phyloP scores from a whole-genome alignment of 2,329 filamentous ascomycete genomes.

The Alternaria conjuncta region DNA sequence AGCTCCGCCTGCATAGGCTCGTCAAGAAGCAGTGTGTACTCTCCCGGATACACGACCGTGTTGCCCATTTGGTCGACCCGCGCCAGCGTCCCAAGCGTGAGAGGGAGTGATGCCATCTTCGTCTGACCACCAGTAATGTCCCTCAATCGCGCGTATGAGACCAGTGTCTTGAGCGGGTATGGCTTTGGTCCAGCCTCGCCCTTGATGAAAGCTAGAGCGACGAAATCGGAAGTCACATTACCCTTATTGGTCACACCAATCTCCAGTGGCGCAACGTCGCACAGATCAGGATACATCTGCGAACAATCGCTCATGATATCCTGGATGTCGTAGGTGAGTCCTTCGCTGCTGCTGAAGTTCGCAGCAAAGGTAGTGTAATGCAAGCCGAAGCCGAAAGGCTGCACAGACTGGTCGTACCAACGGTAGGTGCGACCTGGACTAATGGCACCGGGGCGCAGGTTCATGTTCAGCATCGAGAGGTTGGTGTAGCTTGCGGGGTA shows the following conservation, averaged over 20 bases:
- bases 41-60: slow-evolving; percentile 61
- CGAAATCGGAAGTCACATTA: slow-evolving; percentile 58
- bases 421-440: slow-evolving; percentile 64
- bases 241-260: slow-evolving; percentile 59
- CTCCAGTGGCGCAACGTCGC: slow-evolving; percentile 47
- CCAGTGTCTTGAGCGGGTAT: slow-evolving; percentile 61
- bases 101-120: slow-evolving; percentile 44
- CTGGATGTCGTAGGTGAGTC: slow-evolving; percentile 40
- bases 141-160: slow-evolving; percentile 57
- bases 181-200: slow-evolving; percentile 58
- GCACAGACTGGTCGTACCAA: slow-evolving; percentile 62
- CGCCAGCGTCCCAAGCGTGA: slow-evolving; percentile 59
- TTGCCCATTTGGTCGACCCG: slow-evolving; percentile 59
- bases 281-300: slow-evolving; percentile 35
- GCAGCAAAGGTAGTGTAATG: slow-evolving; percentile 64
- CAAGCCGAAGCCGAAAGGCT: slow-evolving; percentile 63
- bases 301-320: slow-evolving; percentile 46
- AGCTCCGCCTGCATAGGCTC: slow-evolving; percentile 44
- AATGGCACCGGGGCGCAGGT: slow-evolving; percentile 53
- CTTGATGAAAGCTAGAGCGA: slow-evolving; percentile 59
- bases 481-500: slow-evolving; percentile 61
- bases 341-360: background rate
- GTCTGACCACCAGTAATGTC: slow-evolving; percentile 45
- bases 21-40: slow-evolving; percentile 48
- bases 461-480: slow-evolving; percentile 64